These are phyloP conservation scores for Cichorium intybus DNA, from an alignment of 140 eudicot species.

Conservation along the genomic window DNA sequence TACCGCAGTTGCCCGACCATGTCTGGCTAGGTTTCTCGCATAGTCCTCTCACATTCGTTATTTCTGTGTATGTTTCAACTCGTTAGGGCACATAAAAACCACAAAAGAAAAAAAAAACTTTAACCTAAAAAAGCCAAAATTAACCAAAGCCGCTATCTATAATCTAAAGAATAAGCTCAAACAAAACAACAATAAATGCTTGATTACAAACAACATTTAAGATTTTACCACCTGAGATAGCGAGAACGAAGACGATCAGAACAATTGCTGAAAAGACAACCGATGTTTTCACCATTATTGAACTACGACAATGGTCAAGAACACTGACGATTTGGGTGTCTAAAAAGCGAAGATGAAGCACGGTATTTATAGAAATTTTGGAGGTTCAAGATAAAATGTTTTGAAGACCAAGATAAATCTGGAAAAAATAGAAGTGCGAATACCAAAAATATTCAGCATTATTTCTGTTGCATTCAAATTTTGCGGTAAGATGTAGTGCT, in stretches of 20 bases:
- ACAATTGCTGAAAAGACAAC: background rate
- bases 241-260: conserved; percentile 20
- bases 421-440: background rate
- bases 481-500: background rate
- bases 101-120: background rate
- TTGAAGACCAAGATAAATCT: background rate
- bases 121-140: background rate
- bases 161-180: no score
- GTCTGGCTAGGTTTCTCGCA: conserved; percentile 37
- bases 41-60: conserved; percentile 20
- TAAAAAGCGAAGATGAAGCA: background rate
- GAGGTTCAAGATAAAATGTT: background rate
- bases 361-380: conserved; percentile 22
- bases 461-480: background rate
- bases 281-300: conserved; percentile 19
- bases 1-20: conserved; percentile 37
- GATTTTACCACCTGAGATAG: conserved; percentile 22
- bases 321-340: conserved; percentile 6
- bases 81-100: background rate
- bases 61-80: conserved; percentile 7
- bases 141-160: background rate
- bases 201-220: background rate
- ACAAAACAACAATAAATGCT: background rate
- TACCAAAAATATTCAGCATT: background rate
- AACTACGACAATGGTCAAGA: background rate